These are phyloP conservation scores for Exophiala viscosa DNA, from an alignment of 2,329 filamentous ascomycete species.

Conservation along the genomic window DNA sequence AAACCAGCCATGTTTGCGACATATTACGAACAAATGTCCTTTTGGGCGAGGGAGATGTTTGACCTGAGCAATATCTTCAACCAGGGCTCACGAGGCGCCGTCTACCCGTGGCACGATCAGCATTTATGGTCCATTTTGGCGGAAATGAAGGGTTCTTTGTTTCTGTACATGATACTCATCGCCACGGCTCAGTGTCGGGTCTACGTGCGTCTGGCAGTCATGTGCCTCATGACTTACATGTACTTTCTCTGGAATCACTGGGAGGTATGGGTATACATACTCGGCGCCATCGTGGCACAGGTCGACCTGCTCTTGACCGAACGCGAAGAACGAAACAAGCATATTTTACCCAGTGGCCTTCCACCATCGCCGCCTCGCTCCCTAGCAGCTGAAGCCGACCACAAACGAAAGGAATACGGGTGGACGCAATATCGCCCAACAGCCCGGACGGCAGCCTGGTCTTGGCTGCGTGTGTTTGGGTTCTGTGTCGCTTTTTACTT, in stretches of 20 bases:
- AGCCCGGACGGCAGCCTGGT: not conserved
- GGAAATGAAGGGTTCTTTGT: slow-evolving; percentile 45
- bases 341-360: slow-evolving; percentile 1
- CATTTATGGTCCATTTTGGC: slow-evolving; percentile 49
- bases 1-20: slow-evolving; percentile 38
- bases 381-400: slow-evolving; percentile 19
- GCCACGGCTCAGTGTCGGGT: slow-evolving; percentile 37
- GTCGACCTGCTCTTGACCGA: slow-evolving; percentile 37
- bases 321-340: slow-evolving; percentile 32
- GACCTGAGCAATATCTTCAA: slow-evolving; percentile 24
- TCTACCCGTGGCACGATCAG: slow-evolving; percentile 40
- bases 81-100: slow-evolving; percentile 9
- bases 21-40: slow-evolving; percentile 36
- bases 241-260: slow-evolving; percentile 44
- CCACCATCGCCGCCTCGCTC: slow-evolving; percentile 23
- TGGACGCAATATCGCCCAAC: not conserved
- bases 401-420: not conserved
- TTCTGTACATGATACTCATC: slow-evolving; percentile 41
- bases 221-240: slow-evolving; percentile 36
- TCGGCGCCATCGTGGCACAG: slow-evolving; percentile 43
- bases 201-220: slow-evolving; percentile 34
- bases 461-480: slow-evolving; percentile 24
- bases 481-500: slow-evolving; percentile 43
- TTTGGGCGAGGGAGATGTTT: slow-evolving; percentile 34
- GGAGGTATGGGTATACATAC: slow-evolving; percentile 43